Conservation (phyloP, 2,329 filamentous ascomycete species). For the Fusarium austroafricanum region DNA sequence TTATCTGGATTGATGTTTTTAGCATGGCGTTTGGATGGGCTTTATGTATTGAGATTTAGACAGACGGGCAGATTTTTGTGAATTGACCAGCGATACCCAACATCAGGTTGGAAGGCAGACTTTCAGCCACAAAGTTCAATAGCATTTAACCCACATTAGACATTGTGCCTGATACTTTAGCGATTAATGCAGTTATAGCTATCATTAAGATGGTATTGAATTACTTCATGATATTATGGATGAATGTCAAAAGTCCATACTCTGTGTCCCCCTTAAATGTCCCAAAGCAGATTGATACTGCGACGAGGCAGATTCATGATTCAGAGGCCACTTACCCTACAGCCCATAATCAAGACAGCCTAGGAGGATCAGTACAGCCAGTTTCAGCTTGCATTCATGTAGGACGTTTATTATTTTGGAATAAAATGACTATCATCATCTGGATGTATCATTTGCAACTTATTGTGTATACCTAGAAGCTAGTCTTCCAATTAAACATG, state of each 20-base stretch:
- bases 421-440: too few relatives aligned
- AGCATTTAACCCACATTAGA: too few relatives aligned
- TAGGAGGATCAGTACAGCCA: not conserved
- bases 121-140: too few relatives aligned
- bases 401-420: too few relatives aligned
- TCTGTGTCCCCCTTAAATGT: not conserved
- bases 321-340: too few relatives aligned
- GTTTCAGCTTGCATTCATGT: too few relatives aligned
- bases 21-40: conserved; percentile 14
- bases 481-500: too few relatives aligned
- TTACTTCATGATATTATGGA: not conserved
- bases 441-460: too few relatives aligned
- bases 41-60: not conserved
- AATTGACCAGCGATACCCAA: not conserved
- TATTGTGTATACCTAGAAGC: too few relatives aligned
- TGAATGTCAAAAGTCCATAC: not conserved
- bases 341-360: not conserved
- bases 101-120: too few relatives aligned
- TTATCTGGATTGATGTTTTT: not conserved
- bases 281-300: not conserved
- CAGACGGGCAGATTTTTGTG: not conserved
- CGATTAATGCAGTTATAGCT: too few relatives aligned
- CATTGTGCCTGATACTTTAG: too few relatives aligned
- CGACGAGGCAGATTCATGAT: not conserved
- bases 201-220: not conserved